phyloP scores from a whole-genome alignment of 495 filamentous ascomycete species.

The Annulohypoxylon bovei region DNA sequence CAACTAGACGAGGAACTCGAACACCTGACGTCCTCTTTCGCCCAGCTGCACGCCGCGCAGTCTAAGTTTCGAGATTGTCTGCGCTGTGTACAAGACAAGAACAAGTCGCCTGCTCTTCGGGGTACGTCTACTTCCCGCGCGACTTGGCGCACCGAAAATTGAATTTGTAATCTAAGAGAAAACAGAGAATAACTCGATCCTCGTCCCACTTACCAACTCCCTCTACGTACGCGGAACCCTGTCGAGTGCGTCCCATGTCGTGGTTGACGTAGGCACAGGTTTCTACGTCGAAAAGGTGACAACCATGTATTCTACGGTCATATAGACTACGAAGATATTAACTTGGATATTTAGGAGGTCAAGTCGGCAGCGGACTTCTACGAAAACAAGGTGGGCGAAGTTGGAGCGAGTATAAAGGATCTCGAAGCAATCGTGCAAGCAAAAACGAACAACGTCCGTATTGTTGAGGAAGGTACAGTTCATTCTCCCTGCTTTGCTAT shows the following conservation, averaged over 20 bases:
- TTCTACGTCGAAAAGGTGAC: constrained; percentile 94
- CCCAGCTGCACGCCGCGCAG: constrained; percentile 88
- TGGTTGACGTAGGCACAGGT: constrained; percentile 96
- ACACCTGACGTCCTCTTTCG: constrained; percentile 88
- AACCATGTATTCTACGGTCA: neutral
- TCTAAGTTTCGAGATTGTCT: constrained; percentile 92
- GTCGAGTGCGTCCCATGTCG: constrained; percentile 77
- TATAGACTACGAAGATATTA: neutral
- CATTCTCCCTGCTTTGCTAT: neutral
- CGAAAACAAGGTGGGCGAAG: constrained; percentile 79
- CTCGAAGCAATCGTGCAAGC: constrained; percentile 86
- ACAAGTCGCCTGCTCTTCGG: constrained; percentile 52
- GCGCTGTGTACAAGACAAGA: constrained; percentile 71
- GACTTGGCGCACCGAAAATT: neutral
- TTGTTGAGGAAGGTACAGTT: constrained; percentile 86
- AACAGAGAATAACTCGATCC: constrained; percentile 68
- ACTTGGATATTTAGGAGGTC: constrained; percentile 58
- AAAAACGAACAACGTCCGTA: constrained; percentile 83
- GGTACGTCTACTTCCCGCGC: constrained; percentile 37
- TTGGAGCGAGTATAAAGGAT: constrained; percentile 81
- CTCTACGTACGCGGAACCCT: constrained; percentile 91
- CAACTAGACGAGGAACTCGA: constrained; percentile 95
- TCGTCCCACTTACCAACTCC: constrained; percentile 91
- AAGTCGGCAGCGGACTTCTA: constrained; percentile 87
- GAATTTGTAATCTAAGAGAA: constrained; percentile 2